A percentile compares a stretch with the other conserved stretches of the same genome.
phyloP scores from a whole-genome alignment of 441 rosid genomes.

The Euphorbia celastroides region DNA sequence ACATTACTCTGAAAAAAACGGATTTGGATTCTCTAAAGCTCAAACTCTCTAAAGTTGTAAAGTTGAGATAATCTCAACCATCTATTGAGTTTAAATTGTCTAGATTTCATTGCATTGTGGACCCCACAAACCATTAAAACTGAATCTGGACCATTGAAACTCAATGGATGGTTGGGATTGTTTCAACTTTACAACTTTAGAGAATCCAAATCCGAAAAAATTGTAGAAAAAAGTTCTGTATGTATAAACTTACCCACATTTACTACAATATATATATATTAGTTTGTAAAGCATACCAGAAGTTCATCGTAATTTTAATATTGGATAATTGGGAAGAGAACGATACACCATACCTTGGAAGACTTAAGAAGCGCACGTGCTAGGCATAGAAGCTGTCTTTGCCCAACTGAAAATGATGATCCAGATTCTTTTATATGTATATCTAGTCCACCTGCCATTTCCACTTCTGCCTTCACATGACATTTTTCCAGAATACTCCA shows the following conservation, averaged over 20 bases:
- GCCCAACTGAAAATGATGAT: conserved; percentile 76
- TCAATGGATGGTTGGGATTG: too few relatives aligned
- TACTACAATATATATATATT: not conserved
- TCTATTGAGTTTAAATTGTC: too few relatives aligned
- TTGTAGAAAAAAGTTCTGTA: not conserved
- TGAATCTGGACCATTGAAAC: too few relatives aligned
- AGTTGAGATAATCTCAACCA: too few relatives aligned
- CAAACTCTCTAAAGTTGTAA: too few relatives aligned
- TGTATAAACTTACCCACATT: not conserved
- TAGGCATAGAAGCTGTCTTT: conserved; percentile 93
- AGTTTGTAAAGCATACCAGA: not conserved
- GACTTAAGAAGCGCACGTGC: conserved; percentile 90
- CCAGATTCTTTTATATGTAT: conserved; percentile 64
- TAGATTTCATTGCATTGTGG: too few relatives aligned
- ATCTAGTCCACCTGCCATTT: conserved; percentile 73
- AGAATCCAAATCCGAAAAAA: too few relatives aligned
- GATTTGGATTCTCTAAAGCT: too few relatives aligned
- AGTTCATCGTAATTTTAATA: not conserved
- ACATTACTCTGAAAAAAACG: too few relatives aligned
- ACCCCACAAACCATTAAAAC: too few relatives aligned
- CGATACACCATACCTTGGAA: conserved; percentile 49
- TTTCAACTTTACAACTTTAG: too few relatives aligned
- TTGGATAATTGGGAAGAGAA: not conserved
- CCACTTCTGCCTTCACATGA: conserved; percentile 78
- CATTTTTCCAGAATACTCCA: conserved; percentile 78